These are phyloP conservation scores for Nepenthes gracilis DNA, from an alignment of 148 eudicot genomes.

Conservation along the genomic window DNA sequence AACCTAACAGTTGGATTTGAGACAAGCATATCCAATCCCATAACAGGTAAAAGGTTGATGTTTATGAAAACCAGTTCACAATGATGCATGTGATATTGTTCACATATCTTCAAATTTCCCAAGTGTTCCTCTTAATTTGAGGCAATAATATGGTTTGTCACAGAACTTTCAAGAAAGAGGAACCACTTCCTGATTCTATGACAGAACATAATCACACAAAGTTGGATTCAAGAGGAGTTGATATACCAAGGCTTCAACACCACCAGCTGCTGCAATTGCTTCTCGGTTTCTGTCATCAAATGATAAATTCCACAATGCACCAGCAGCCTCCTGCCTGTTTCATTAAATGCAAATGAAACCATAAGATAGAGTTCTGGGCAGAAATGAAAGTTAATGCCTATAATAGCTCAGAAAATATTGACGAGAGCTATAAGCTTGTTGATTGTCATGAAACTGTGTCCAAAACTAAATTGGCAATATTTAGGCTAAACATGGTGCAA, in stretches of 20 bases:
- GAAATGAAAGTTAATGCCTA: background rate
- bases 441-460: too few species aligned
- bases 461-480: too few species aligned
- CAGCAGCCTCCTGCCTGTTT: conserved; percentile 97
- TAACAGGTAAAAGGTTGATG: too few species aligned
- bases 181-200: background rate
- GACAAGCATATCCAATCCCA: too few species aligned
- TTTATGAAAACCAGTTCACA: too few species aligned
- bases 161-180: background rate
- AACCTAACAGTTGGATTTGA: too few species aligned
- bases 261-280: conserved; percentile 88
- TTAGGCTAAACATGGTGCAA: too few species aligned
- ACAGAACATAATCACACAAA: background rate
- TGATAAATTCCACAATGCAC: conserved; percentile 95
- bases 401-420: background rate
- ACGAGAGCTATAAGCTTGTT: background rate
- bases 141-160: background rate
- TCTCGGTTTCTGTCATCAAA: conserved; percentile 96
- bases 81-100: too few species aligned
- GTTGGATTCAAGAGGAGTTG: conserved; percentile 3
- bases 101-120: too few species aligned
- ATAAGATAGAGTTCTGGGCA: background rate
- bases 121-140: too few species aligned
- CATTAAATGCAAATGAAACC: background rate
- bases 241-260: conserved; percentile 97